Percentiles rank a stretch among this genome's conserved stretches.
Evolutionary conservation across 306 rosid species (phyloP).

Genomic region (Begonia fuchsioides): DNA sequence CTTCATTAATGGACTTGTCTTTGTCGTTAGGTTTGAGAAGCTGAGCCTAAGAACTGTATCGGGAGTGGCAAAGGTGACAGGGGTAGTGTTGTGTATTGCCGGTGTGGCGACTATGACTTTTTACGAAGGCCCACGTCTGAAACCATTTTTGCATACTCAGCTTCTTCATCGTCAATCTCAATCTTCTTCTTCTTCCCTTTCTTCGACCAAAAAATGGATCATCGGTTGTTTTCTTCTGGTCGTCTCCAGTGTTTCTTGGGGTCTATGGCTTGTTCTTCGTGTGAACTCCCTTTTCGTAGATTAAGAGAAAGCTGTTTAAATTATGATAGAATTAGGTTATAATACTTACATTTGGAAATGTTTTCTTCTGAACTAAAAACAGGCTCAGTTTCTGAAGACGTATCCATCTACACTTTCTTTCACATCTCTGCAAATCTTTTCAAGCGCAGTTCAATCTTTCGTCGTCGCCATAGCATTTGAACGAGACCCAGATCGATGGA

Average conservation of each 20-base stretch:
- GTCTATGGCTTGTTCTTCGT: slow-evolving; percentile 46
- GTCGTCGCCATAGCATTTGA: slow-evolving; percentile 48
- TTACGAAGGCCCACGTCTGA: slow-evolving; percentile 41
- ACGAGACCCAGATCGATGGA: slow-evolving; percentile 58
- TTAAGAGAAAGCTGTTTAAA: no score
- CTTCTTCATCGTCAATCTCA: slow-evolving; percentile 16
- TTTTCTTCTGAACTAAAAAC: background rate
- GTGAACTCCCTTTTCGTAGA: slow-evolving; percentile 3
- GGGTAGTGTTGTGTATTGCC: slow-evolving; percentile 26
- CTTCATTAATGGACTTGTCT: no score
- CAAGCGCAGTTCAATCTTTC: slow-evolving; percentile 53
- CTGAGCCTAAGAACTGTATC: slow-evolving; percentile 24
- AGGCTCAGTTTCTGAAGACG: slow-evolving; percentile 45
- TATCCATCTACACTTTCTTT: slow-evolving; percentile 68
- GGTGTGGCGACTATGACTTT: slow-evolving; percentile 44
- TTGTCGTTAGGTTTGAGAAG: slow-evolving; percentile 31
- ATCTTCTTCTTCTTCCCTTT: background rate
- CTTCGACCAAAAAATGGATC: slow-evolving; percentile 29
- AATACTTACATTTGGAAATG: no score
- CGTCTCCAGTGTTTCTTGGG: slow-evolving; percentile 23
- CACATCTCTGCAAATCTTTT: slow-evolving; percentile 50
- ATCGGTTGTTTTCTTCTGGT: slow-evolving; percentile 34
- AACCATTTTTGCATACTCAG: slow-evolving; percentile 11
- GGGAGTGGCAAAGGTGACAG: slow-evolving; percentile 38
- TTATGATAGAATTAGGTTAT: no score